Conservation (phyloP, 1,284 basidiomycete genomes). For the Anthracocystis walkeri region DNA sequence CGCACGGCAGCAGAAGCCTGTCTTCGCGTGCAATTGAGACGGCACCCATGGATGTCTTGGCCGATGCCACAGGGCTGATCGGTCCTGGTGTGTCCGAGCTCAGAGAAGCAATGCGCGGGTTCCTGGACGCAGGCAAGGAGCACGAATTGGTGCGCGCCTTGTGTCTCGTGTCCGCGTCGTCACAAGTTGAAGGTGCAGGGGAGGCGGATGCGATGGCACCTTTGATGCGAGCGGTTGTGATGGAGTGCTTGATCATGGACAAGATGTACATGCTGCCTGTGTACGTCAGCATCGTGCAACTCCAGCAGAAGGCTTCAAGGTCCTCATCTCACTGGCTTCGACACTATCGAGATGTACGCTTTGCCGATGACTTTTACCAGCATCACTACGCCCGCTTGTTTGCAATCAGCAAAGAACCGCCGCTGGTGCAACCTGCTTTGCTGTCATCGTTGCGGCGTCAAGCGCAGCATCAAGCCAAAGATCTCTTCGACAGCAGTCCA, state of each 20-base stretch:
- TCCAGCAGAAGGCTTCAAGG: constrained; percentile 1
- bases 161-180: constrained; percentile 21
- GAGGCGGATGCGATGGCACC: constrained; percentile 71
- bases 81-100: constrained; percentile 74
- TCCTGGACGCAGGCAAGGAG: constrained; percentile 78
- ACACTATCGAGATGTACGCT: constrained; percentile 25
- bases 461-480: constrained; percentile 16
- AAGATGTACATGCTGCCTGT: constrained; percentile 71
- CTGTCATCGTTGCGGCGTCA: constrained; percentile 15
- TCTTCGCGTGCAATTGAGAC: constrained; percentile 33
- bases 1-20: constrained; percentile 88
- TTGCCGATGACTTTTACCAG: constrained; percentile 37
- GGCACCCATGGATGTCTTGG: constrained; percentile 21
- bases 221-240: constrained; percentile 79
- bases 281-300: constrained; percentile 22
- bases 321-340: constrained; percentile 3
- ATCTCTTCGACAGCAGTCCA: constrained; percentile 10
- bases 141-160: constrained; percentile 55
- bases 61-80: constrained; percentile 11
- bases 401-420: constrained; percentile 3
- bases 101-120: constrained; percentile 83
- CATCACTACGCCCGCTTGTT: constrained; percentile 17
- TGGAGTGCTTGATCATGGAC: constrained; percentile 89
- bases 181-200: neutral
- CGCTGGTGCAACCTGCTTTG: constrained; percentile 30